Conservation (phyloP, 176 grass and related monocot genomes). For the Rhynchospora pubera region DNA sequence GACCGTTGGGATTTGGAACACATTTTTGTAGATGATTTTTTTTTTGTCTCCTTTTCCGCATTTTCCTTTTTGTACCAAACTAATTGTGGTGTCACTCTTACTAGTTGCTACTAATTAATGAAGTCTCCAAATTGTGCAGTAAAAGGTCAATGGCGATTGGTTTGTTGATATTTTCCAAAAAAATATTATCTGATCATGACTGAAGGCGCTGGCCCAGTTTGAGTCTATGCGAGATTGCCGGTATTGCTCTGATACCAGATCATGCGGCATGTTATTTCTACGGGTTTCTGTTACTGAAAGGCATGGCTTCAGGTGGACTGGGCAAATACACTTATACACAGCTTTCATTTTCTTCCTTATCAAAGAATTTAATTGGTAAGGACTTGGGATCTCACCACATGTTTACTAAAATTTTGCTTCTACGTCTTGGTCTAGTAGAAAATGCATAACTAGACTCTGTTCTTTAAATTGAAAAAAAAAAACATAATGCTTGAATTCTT, state of each 20-base stretch:
- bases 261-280: neutral
- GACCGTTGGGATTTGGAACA: neutral
- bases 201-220: neutral
- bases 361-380: too few species aligned
- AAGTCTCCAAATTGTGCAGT: neutral
- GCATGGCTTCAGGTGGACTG: neutral
- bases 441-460: too few species aligned
- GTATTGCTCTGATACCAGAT: neutral
- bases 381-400: too few species aligned
- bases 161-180: neutral
- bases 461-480: too few species aligned
- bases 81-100: neutral
- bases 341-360: neutral
- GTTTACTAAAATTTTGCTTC: too few species aligned
- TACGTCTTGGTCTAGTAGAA: too few species aligned
- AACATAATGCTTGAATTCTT: too few species aligned
- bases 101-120: neutral
- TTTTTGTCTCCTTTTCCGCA: neutral
- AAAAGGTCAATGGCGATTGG: neutral
- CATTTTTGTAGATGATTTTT: conserved; percentile 10
- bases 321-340: neutral
- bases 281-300: neutral
- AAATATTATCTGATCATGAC: neutral
- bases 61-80: neutral
- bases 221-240: neutral